Evolutionary conservation across 2,329 filamentous ascomycete species (phyloP).

Genomic region (Sarocladium strictum): DNA sequence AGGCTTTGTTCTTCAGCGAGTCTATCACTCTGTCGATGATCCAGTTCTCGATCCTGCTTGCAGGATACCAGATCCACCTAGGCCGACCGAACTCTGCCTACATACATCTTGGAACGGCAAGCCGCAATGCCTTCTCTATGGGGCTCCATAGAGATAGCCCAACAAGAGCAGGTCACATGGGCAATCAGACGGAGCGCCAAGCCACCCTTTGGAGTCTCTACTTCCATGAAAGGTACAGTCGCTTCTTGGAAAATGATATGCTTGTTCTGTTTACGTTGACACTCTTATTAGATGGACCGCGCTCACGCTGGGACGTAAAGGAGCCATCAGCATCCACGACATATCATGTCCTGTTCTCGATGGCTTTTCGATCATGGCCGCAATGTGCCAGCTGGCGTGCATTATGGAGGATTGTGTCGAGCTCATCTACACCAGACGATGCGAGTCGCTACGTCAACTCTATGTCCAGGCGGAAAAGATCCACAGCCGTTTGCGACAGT

Average conservation of each 20-base stretch:
- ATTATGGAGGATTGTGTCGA: conserved; percentile 4
- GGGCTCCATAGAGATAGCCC: background rate
- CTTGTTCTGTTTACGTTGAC: background rate
- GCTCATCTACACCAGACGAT: conserved; percentile 2
- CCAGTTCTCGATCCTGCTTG: background rate
- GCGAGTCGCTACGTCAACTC: conserved; percentile 1
- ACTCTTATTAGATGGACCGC: background rate
- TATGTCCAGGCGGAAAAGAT: background rate
- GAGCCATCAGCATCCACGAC: background rate
- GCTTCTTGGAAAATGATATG: background rate
- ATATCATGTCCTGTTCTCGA: background rate
- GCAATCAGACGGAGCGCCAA: background rate
- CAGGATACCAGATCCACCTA: background rate
- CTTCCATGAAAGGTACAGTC: background rate
- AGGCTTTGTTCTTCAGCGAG: background rate
- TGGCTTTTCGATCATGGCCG: background rate
- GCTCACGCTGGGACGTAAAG: background rate
- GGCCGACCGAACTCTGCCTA: conserved; percentile 1
- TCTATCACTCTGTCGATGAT: conserved; percentile 1
- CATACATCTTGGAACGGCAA: background rate
- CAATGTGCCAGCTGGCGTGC: background rate
- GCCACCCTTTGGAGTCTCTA: background rate
- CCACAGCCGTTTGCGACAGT: background rate
- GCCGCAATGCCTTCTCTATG: conserved; percentile 4
- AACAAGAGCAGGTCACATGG: background rate